Evolutionary conservation across 331 rosid genomes (phyloP), one percentile per base, ranked within the genome.

Genomic region (Rhamnella rubrinervis): DNA sequence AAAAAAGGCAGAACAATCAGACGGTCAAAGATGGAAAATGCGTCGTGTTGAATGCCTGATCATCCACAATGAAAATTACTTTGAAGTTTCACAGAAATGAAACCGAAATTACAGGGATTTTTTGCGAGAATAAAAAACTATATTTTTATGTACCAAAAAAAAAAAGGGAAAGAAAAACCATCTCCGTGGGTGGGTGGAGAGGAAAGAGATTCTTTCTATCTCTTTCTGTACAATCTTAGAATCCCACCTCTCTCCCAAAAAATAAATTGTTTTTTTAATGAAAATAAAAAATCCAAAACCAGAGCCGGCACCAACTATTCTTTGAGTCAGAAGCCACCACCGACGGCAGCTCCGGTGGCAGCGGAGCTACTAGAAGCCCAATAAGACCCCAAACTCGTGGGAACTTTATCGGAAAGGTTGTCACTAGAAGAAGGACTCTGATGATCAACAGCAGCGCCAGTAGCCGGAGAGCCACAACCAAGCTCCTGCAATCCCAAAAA

Each of bases 191-290:
- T 44, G 38, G 56, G 15, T 17, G 70, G 38, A 61, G 28, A 52
- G 41, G 64, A 41, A 26, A 68, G 56, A 68, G 59, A 52, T 44
- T 68, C 25, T 40, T 68, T 23, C 21, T 20, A 39, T 71, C 35
- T 35, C 40, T 65, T 73, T 75, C 64, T 55, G 16, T 41, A 61
- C 74, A 67, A 61, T 61, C 59, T 75, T 52, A 67, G 72, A 66
- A 66, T 37, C 78, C 44, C 57, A 10, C 39, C 39, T 35, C 21
- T 46, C 8, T 47, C 13, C 19, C 21, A 18, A 52, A 52, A 52
- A 52, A 51, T 16, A 9, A 52, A 46, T 40, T n/a, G 8, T 9
- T 20, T 61, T 61, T 38, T 16, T 37, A n/a, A 37, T 8, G 20
- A 63, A 10, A 63, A 21, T 11, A 6, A 63, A 44, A 63, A 41